phyloP scores from a whole-genome alignment of 257 asterid species.

The Solanum chilense region DNA sequence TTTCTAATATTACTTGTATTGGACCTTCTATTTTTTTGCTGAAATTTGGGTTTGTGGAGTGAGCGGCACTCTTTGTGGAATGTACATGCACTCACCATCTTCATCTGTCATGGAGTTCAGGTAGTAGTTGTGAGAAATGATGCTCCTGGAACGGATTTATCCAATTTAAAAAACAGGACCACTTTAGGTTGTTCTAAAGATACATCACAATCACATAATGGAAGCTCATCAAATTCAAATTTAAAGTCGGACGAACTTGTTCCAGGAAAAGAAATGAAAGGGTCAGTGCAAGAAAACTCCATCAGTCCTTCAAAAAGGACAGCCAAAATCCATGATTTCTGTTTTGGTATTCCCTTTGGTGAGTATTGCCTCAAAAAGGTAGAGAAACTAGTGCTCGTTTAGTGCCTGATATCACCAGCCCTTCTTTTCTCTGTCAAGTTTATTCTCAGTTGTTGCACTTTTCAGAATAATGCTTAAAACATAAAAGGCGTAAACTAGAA shows the following conservation, averaged over 20 bases:
- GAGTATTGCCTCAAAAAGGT: constrained; percentile 8
- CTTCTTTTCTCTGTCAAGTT: not conserved
- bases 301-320: constrained; percentile 36
- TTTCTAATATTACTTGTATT: not conserved
- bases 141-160: constrained; percentile 23
- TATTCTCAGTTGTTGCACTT: not conserved
- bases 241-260: constrained; percentile 21
- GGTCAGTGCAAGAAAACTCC: constrained; percentile 23
- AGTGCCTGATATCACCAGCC: not conserved
- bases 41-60: not conserved
- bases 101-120: constrained; percentile 16
- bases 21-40: not conserved
- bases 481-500: not conserved
- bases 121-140: constrained; percentile 34
- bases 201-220: constrained; percentile 30
- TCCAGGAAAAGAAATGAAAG: constrained; percentile 20
- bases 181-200: constrained; percentile 30
- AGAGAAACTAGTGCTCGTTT: not conserved
- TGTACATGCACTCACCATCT: not conserved
- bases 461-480: not conserved
- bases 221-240: constrained; percentile 26
- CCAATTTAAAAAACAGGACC: constrained; percentile 28
- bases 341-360: constrained; percentile 95
- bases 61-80: not conserved
- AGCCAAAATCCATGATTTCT: constrained; percentile 88